A percentile compares a stretch with the other conserved stretches of the same genome.
Conservation (phyloP, 176 grass and related monocot species). For the Aegilops bicornis region DNA sequence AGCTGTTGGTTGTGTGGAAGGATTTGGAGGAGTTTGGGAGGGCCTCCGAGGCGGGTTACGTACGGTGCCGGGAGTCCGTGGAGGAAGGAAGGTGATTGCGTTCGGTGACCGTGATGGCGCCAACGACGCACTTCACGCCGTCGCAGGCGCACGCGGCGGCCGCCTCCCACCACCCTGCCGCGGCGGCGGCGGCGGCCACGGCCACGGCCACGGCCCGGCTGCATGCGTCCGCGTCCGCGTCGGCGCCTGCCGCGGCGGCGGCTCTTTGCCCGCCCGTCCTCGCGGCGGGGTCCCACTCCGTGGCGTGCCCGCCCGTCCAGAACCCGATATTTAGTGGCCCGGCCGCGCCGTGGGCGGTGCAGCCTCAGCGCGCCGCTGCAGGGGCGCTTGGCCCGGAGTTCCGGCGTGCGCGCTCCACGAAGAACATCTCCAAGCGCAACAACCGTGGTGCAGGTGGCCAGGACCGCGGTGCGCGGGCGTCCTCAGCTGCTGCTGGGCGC, state of each 20-base stretch:
- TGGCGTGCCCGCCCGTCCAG: conserved; percentile 33
- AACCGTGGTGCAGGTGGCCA: conserved; percentile 35
- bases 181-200: neutral
- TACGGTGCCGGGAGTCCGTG: neutral
- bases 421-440: conserved; percentile 84
- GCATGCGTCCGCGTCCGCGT: conserved; percentile 4
- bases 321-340: conserved; percentile 51
- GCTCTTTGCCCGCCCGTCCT: conserved; percentile 34
- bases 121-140: conserved; percentile 71
- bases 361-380: conserved; percentile 26
- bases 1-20: neutral
- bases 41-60: conserved; percentile 1
- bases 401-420: conserved; percentile 64
- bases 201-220: conserved; percentile 16
- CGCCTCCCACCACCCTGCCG: conserved; percentile 30
- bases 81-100: conserved; percentile 23
- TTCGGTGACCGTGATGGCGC: conserved; percentile 51
- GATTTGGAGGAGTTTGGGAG: conserved; percentile 22
- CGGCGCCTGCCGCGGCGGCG: conserved; percentile 23
- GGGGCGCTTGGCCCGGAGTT: conserved; percentile 62
- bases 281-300: conserved; percentile 16
- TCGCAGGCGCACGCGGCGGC: conserved; percentile 55
- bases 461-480: conserved; percentile 14
- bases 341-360: conserved; percentile 39
- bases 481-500: conserved; percentile 36